These are phyloP conservation scores for Alternaria infectoria DNA, from an alignment of 2,329 filamentous ascomycete species.

Conservation along the genomic window DNA sequence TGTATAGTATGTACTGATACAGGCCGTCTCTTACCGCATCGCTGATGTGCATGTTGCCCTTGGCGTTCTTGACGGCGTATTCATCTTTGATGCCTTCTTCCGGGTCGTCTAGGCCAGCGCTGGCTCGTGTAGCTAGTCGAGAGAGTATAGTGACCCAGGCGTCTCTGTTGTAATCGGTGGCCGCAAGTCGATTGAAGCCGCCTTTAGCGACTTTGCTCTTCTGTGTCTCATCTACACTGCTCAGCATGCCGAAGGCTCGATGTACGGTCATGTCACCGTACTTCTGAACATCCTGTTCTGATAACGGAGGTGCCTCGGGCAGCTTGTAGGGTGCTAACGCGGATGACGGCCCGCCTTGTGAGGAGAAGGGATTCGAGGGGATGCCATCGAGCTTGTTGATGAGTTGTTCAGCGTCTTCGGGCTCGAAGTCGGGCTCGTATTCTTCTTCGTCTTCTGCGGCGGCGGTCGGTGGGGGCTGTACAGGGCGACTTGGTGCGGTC, in stretches of 20 bases:
- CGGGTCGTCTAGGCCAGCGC: conserved; percentile 73
- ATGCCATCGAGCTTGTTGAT: conserved; percentile 77
- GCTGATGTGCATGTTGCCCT: conserved; percentile 58
- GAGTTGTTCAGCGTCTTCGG: conserved; percentile 79
- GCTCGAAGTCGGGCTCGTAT: conserved; percentile 86
- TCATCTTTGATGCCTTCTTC: conserved; percentile 68
- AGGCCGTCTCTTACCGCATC: conserved; percentile 79
- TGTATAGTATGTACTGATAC: conserved; percentile 86
- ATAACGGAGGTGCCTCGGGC: conserved; percentile 76
- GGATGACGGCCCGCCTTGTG: conserved; percentile 43
- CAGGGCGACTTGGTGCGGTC: conserved; percentile 27
- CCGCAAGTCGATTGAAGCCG: conserved; percentile 84
- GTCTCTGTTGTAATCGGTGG: conserved; percentile 82
- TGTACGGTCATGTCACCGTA: conserved; percentile 76
- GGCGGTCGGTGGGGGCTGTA: conserved; percentile 36
- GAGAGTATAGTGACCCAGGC: conserved; percentile 90
- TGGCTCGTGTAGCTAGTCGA: conserved; percentile 80
- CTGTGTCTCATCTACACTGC: conserved; percentile 69
- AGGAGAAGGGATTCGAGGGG: conserved; percentile 62
- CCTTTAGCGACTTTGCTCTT: conserved; percentile 61
- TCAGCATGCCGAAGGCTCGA: conserved; percentile 80
- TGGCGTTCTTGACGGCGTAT: conserved; percentile 44
- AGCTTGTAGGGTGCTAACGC: conserved; percentile 76
- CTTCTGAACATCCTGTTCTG: conserved; percentile 72
- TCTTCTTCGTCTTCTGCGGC: conserved; percentile 81